phyloP scores from a whole-genome alignment of 2,329 filamentous ascomycete species.

The Apiospora koreana region DNA sequence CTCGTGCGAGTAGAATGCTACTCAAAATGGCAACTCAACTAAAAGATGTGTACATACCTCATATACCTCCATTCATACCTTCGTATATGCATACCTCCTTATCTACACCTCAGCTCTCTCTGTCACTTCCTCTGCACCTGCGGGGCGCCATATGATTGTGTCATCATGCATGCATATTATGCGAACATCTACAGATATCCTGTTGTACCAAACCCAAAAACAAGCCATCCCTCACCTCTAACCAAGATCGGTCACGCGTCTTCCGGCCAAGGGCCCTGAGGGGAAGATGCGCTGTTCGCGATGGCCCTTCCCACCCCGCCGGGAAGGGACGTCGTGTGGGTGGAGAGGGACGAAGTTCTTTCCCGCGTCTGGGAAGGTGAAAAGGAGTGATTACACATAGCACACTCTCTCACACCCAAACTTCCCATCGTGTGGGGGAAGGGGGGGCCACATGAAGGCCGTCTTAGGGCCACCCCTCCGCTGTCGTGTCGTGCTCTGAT shows the following conservation, averaged over 20 bases:
- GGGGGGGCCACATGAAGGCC: not conserved
- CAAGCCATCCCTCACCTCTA: not conserved
- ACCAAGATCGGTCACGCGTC: not conserved
- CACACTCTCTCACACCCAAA: not conserved
- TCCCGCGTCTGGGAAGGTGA: not conserved
- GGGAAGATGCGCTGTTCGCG: not conserved
- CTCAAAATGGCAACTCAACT: not conserved
- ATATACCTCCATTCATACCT: too few species aligned
- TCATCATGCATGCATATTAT: not conserved
- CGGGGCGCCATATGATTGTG: not conserved
- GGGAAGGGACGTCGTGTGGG: not conserved
- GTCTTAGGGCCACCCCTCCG: not conserved
- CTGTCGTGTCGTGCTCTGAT: slow-evolving; percentile 2
- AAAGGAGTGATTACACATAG: not conserved
- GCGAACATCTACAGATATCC: not conserved
- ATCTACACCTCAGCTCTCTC: not conserved
- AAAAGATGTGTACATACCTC: not conserved
- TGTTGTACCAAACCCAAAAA: not conserved
- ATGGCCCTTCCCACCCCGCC: not conserved
- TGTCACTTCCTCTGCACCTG: not conserved
- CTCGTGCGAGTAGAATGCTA: not conserved
- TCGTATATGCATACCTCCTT: not conserved
- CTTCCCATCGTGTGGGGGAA: not conserved
- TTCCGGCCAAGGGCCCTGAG: not conserved
- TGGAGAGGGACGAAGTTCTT: not conserved